A percentile compares a stretch with the other conserved stretches of the same genome.
phyloP scores from a whole-genome alignment of 257 asterid genomes.

The Solanum clarkiae region DNA sequence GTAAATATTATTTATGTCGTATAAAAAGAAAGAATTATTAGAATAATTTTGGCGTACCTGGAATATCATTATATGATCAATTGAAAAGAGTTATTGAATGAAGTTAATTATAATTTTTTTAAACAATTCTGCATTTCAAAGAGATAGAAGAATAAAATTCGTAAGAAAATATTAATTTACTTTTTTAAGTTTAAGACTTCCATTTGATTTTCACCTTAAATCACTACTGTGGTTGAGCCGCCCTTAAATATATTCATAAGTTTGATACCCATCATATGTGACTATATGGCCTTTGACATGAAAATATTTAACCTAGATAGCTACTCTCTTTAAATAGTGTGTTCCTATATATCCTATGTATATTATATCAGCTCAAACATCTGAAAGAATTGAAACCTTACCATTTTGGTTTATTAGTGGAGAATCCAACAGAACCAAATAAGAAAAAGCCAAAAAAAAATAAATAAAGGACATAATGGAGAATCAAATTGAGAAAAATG shows the following conservation, averaged over 20 bases:
- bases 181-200: too few relatives aligned
- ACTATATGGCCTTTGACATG: neutral
- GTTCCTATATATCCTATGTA: neutral
- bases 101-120: too few relatives aligned
- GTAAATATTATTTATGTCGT: too few relatives aligned
- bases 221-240: too few relatives aligned
- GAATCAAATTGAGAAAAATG: neutral
- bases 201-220: too few relatives aligned
- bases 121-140: too few relatives aligned
- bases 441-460: neutral
- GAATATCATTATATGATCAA: too few relatives aligned
- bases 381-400: neutral
- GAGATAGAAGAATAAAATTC: too few relatives aligned
- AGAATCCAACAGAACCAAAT: neutral
- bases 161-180: too few relatives aligned
- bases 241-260: neutral
- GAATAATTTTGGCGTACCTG: too few relatives aligned
- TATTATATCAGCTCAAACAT: neutral
- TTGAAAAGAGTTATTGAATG: too few relatives aligned
- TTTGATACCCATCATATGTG: neutral
- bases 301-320: neutral
- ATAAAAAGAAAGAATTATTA: too few relatives aligned
- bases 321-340: neutral
- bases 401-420: neutral
- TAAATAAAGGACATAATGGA: neutral